These are phyloP conservation scores for Massariosphaeria phaeospora DNA, from an alignment of 495 filamentous ascomycete species.

Conservation along the genomic window DNA sequence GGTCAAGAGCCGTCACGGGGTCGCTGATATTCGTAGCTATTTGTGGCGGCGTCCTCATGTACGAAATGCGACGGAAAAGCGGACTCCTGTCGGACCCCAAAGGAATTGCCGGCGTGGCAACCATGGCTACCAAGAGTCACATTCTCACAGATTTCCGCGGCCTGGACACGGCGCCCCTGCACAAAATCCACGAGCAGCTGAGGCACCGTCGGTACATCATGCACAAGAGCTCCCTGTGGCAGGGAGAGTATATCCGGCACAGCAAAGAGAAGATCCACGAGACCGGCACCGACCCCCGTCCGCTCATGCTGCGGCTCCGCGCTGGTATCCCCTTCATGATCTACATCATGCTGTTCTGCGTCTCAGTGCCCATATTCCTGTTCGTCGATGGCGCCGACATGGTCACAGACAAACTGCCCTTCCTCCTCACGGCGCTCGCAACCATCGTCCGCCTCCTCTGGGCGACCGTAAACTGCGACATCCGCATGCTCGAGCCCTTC, in stretches of 20 bases:
- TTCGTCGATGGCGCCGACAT: conserved; percentile 50
- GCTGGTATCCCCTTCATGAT: conserved; percentile 58
- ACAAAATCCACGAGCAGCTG: conserved; percentile 61
- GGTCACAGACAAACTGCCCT: conserved; percentile 57
- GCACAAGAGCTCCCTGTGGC: conserved; percentile 62
- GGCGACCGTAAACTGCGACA: conserved; percentile 63
- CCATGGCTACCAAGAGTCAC: conserved; percentile 66
- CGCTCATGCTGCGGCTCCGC: conserved; percentile 58
- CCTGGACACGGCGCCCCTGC: conserved; percentile 60
- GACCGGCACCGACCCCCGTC: conserved; percentile 40
- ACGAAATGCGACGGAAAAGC: conserved; percentile 57
- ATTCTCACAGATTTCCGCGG: conserved; percentile 71
- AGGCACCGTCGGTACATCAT: conserved; percentile 61
- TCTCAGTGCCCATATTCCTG: conserved; percentile 53
- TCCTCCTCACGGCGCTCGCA: conserved; percentile 58
- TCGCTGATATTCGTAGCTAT: conserved; percentile 50
- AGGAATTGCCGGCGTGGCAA: conserved; percentile 67
- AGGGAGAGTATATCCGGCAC: conserved; percentile 46
- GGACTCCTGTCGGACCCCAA: conserved; percentile 64
- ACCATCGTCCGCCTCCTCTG: conserved; percentile 62
- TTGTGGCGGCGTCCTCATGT: conserved; percentile 50
- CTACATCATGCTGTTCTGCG: conserved; percentile 47
- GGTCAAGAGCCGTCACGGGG: conserved; percentile 55
- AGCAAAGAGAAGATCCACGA: conserved; percentile 42
- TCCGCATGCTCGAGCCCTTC: conserved; percentile 72